Conservation (phyloP, 768 basidiomycete species). For the Podaxis sp. region DNA sequence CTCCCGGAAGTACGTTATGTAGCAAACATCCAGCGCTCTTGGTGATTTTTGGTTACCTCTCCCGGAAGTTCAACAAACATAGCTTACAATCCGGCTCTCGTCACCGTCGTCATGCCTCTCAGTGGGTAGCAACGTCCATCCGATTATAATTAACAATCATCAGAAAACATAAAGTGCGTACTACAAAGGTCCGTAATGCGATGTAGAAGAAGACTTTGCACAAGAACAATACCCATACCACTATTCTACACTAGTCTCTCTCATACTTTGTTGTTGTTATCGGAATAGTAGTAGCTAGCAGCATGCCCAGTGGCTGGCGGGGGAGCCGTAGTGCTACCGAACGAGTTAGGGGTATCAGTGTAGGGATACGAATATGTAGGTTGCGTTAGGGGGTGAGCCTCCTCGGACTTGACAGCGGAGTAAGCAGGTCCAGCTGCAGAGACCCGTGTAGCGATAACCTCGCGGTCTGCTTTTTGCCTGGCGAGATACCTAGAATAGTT, state of each 20-base stretch:
- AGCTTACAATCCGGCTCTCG: neutral
- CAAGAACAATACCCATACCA: neutral
- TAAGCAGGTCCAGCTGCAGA: constrained; percentile 22
- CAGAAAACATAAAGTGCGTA: neutral
- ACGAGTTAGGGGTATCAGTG: constrained; percentile 28
- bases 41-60: no score
- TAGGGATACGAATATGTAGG: constrained; percentile 32
- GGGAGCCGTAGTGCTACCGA: constrained; percentile 19
- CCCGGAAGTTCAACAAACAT: neutral
- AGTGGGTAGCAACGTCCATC: neutral
- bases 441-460: constrained; percentile 22
- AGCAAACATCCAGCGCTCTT: no score
- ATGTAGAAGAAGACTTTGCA: neutral
- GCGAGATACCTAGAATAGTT: constrained; percentile 34
- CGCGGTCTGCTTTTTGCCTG: constrained; percentile 26
- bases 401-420: constrained; percentile 27
- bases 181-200: constrained; percentile 5
- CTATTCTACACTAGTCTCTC: neutral
- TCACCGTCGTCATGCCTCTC: neutral
- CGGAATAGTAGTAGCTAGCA: constrained; percentile 11
- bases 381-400: constrained; percentile 29
- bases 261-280: constrained; percentile 9
- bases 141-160: neutral
- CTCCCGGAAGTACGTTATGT: no score
- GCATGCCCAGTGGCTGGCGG: constrained; percentile 8